A percentile compares a stretch with the other conserved stretches of the same genome.
These are phyloP conservation scores for Lichtheimia corymbifera DNA, from an alignment of 371 early-diverging fungal species.

Conservation along the genomic window DNA sequence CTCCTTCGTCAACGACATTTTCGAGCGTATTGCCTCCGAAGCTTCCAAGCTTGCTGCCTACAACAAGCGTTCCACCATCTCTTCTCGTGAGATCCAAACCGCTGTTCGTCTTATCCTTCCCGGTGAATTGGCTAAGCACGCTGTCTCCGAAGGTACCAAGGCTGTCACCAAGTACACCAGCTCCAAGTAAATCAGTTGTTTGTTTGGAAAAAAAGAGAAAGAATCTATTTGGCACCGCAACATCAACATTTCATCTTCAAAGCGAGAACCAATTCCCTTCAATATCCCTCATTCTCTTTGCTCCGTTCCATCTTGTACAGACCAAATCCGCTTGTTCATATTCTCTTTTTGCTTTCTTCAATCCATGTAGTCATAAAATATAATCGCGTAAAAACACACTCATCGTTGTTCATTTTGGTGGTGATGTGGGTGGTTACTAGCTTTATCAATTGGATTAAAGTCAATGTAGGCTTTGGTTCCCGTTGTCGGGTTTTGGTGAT, in stretches of 20 bases:
- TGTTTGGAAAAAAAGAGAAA: constrained; percentile 2
- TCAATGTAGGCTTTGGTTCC: neutral
- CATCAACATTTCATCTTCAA: neutral
- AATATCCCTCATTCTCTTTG: constrained; percentile 1
- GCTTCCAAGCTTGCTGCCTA: constrained; percentile 89
- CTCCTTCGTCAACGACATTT: constrained; percentile 98
- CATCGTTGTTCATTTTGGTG: too few relatives aligned
- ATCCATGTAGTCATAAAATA: constrained; percentile 6
- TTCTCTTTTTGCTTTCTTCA: constrained; percentile 2
- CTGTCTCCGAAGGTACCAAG: constrained; percentile 97
- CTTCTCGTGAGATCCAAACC: constrained; percentile 95
- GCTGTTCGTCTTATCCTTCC: constrained; percentile 92
- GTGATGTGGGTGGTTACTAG: neutral
- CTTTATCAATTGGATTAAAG: neutral
- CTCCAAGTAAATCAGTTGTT: constrained; percentile 58
- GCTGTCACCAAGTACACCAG: constrained; percentile 96
- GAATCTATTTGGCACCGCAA: constrained; percentile 1
- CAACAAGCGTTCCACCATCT: constrained; percentile 94
- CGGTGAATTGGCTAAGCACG: constrained; percentile 97
- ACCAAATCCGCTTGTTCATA: constrained; percentile 7
- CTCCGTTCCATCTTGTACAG: constrained; percentile 5
- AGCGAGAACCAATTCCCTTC: constrained; percentile 3
- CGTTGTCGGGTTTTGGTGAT: too few relatives aligned
- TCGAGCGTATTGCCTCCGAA: constrained; percentile 87
- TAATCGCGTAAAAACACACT: too few relatives aligned